These are phyloP conservation scores for Colletotrichum abscissum DNA, from an alignment of 2,329 filamentous ascomycete species.

Conservation along the genomic window DNA sequence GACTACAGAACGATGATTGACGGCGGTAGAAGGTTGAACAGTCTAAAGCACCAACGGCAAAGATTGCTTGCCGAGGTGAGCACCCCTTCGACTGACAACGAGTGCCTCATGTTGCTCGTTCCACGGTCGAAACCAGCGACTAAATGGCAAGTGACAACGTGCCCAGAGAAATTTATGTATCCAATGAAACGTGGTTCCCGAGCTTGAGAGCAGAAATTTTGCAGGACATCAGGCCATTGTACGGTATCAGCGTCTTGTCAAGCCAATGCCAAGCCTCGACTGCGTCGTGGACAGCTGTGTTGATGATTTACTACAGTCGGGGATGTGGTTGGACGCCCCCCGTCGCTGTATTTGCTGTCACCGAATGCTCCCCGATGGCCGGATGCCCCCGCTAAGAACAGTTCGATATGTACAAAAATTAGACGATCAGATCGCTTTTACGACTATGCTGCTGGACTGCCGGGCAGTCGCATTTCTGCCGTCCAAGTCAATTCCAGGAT, in stretches of 20 bases:
- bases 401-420: neutral
- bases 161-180: neutral
- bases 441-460: neutral
- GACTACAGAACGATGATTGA: neutral
- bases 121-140: neutral
- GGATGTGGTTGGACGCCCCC: slow-evolving; percentile 1
- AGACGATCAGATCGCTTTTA: neutral
- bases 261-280: slow-evolving; percentile 16
- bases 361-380: neutral
- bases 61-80: neutral
- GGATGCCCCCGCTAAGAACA: neutral
- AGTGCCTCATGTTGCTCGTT: neutral
- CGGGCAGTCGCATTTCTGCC: neutral
- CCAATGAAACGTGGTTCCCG: slow-evolving; percentile 9
- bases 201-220: neutral
- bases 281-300: neutral
- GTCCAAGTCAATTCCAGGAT: slow-evolving; percentile 12
- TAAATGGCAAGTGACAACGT: neutral
- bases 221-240: slow-evolving; percentile 17
- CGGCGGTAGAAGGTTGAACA: neutral
- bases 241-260: slow-evolving; percentile 9
- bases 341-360: neutral
- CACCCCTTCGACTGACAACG: neutral
- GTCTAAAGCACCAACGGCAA: neutral
- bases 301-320: neutral